Conservation (phyloP, 176 grass and related monocot species). For the Aegilops longissima region DNA sequence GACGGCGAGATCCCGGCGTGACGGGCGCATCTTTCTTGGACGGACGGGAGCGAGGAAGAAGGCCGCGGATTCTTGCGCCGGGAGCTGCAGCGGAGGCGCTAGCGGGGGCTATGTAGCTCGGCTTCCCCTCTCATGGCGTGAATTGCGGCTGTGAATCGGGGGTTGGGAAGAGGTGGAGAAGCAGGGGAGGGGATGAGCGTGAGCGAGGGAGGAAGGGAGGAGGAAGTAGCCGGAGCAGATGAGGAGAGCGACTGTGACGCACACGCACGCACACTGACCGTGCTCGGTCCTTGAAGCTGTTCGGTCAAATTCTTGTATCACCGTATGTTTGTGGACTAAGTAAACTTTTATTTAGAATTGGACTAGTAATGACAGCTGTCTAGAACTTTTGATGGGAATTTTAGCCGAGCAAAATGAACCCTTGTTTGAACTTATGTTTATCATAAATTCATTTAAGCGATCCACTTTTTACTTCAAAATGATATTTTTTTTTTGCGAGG, state of each 20-base stretch:
- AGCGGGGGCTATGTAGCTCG: background rate
- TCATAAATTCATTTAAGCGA: too few relatives aligned
- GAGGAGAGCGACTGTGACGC: background rate
- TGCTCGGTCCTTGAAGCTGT: background rate
- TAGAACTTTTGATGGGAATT: too few relatives aligned
- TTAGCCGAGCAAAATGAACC: too few relatives aligned
- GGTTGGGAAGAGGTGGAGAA: background rate
- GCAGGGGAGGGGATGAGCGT: conserved; percentile 4
- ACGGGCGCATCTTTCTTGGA: conserved; percentile 44
- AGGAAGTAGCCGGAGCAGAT: background rate
- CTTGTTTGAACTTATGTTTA: too few relatives aligned
- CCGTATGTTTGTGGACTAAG: too few relatives aligned
- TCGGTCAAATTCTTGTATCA: background rate
- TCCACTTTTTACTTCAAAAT: too few relatives aligned
- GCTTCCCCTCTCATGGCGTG: conserved; percentile 19
- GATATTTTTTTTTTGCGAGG: too few relatives aligned
- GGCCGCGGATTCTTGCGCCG: background rate
- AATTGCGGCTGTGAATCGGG: background rate
- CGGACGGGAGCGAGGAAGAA: background rate
- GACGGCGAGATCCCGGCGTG: background rate
- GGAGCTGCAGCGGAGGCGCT: background rate
- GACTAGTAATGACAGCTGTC: too few relatives aligned
- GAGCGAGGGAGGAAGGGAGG: background rate
- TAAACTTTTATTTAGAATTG: too few relatives aligned
- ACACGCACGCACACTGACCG: background rate